Percentiles rank a stretch among this genome's conserved stretches.
phyloP scores from a whole-genome alignment of 192 early-diverging fungal species.

The Spizellomyces punctatus region DNA sequence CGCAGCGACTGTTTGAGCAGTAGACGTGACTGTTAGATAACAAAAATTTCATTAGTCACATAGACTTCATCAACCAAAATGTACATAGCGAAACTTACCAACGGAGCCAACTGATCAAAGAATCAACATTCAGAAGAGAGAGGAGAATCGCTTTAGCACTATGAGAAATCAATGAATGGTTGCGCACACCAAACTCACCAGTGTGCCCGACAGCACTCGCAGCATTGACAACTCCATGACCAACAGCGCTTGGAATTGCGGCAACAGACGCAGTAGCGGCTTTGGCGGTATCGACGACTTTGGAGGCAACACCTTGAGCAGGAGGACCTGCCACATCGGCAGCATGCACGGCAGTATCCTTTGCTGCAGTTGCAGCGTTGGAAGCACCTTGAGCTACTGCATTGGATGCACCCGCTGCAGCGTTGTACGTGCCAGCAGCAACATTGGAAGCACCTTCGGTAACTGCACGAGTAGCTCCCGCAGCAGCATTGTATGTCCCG shows the following conservation, averaged over 20 bases:
- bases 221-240: neutral
- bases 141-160: too few species aligned
- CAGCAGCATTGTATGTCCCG: neutral
- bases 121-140: too few species aligned
- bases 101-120: too few species aligned
- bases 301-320: neutral
- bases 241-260: constrained; percentile 1
- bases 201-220: neutral
- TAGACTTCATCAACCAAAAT: too few species aligned
- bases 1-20: neutral
- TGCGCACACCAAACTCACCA: neutral
- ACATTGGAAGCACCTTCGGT: neutral
- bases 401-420: constrained; percentile 4
- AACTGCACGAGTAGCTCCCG: neutral
- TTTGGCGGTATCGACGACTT: neutral
- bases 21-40: too few species aligned
- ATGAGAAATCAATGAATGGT: too few species aligned
- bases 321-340: neutral
- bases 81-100: too few species aligned
- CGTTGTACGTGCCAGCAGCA: neutral
- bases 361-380: constrained; percentile 18
- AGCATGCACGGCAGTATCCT: neutral
- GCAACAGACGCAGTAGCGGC: neutral
- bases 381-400: constrained; percentile 10
- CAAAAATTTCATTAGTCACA: too few species aligned